phyloP scores from a whole-genome alignment of 108 stramenopile species.

The Asterionellopsis glacialis region DNA sequence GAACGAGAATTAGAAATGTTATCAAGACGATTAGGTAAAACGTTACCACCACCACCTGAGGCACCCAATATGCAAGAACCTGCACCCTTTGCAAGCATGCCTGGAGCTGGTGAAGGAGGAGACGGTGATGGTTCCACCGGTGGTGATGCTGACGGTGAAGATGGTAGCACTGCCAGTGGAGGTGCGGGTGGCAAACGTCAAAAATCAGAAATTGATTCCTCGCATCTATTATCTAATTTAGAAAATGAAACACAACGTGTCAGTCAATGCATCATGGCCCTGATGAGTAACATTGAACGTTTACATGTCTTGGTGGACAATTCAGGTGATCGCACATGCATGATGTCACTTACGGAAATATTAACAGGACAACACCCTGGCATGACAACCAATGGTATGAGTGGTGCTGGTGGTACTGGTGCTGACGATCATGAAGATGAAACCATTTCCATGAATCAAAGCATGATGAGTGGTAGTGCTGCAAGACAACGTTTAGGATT shows the following conservation, averaged over 20 bases:
- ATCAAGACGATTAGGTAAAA: conserved; percentile 50
- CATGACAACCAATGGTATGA: too few relatives aligned
- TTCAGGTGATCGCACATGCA: conserved; percentile 22
- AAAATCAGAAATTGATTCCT: conserved; percentile 46
- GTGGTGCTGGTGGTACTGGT: too few relatives aligned
- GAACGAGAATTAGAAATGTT: conserved; percentile 56
- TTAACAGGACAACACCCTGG: too few relatives aligned
- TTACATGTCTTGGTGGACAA: conserved; percentile 45
- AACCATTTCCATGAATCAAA: too few relatives aligned
- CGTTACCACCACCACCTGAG: conserved; percentile 32
- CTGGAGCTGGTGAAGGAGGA: neutral
- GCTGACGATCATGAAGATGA: too few relatives aligned
- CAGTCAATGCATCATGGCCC: conserved; percentile 62
- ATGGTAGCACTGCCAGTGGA: neutral
- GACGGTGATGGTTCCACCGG: neutral
- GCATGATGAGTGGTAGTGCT: too few relatives aligned
- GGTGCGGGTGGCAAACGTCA: conserved; percentile 5
- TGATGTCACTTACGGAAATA: conserved; percentile 12
- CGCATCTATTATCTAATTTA: conserved; percentile 57
- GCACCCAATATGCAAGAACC: conserved; percentile 10
- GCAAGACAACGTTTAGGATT: too few relatives aligned
- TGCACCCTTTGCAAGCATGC: conserved; percentile 1
- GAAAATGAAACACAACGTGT: conserved; percentile 81
- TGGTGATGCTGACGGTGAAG: conserved; percentile 7
- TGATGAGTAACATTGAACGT: conserved; percentile 52